These are phyloP conservation scores for Trypanosoma scelopori DNA, from an alignment of 208 protist genomes.

Conservation along the genomic window DNA sequence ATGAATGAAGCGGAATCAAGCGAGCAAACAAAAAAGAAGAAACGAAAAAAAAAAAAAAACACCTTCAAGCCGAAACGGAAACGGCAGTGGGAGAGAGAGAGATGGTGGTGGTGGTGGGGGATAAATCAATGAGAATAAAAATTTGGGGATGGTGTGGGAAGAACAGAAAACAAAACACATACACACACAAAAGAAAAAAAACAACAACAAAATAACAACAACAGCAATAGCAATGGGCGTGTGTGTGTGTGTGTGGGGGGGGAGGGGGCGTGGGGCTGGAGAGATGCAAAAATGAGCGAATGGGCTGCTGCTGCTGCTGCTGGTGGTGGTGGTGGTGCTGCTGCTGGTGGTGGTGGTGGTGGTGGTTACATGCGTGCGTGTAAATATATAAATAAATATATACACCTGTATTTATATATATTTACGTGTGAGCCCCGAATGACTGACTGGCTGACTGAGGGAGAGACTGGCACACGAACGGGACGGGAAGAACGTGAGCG, in stretches of 20 bases:
- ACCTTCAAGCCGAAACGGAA: constrained; percentile 3
- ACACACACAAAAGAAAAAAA: constrained; percentile 3
- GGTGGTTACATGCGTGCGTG: neutral
- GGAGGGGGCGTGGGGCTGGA: neutral
- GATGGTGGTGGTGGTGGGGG: no score
- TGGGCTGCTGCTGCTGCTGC: no score
- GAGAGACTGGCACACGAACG: no score
- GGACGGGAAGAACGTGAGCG: no score
- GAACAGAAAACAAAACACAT: no score
- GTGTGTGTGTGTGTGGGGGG: no score
- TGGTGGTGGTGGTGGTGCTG: neutral
- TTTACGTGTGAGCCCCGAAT: no score
- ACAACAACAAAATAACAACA: neutral
- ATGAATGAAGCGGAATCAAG: neutral
- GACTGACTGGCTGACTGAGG: no score
- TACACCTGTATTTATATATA: constrained; percentile 4
- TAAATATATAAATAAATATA: constrained; percentile 17
- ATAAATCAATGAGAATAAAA: neutral
- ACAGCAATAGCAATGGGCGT: no score
- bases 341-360: neutral
- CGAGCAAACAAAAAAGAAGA: neutral
- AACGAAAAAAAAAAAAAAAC: constrained; percentile 2
- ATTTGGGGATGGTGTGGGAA: no score
- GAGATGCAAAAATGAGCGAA: neutral
- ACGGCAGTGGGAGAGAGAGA: neutral